These are phyloP conservation scores for Wallacemonas collosoma DNA, from an alignment of 208 protist species.

Conservation along the genomic window DNA sequence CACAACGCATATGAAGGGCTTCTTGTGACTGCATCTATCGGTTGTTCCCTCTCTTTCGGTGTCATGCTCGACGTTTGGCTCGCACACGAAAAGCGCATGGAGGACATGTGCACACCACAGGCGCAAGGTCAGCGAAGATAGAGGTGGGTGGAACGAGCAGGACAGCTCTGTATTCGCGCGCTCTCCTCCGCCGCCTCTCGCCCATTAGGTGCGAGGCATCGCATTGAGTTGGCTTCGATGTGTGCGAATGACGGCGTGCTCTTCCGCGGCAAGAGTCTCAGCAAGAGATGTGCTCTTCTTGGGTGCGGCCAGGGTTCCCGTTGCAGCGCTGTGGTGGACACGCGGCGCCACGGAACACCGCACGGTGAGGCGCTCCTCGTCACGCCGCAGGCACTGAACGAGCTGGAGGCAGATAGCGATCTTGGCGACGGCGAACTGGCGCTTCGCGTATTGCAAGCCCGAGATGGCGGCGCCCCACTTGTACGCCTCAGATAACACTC, in stretches of 20 bases:
- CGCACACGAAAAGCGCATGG: too few relatives aligned
- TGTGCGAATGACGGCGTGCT: slow-evolving; percentile 6
- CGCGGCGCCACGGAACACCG: neutral
- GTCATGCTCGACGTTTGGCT: too few relatives aligned
- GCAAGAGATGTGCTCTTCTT: neutral
- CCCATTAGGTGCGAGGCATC: slow-evolving; percentile 3
- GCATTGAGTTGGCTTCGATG: slow-evolving; percentile 8
- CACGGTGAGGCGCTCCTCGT: neutral
- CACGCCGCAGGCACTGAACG: slow-evolving; percentile 17
- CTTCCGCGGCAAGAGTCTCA: neutral
- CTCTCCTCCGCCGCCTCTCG: too few relatives aligned
- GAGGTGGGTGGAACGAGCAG: too few relatives aligned
- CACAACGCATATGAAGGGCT: too few relatives aligned
- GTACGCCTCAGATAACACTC: slow-evolving; percentile 29
- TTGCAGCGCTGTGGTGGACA: neutral
- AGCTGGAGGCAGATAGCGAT: slow-evolving; percentile 44
- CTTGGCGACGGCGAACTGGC: slow-evolving; percentile 42
- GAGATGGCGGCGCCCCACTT: slow-evolving; percentile 23
- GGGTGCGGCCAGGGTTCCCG: neutral
- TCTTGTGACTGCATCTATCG: too few relatives aligned
- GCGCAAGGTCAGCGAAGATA: too few relatives aligned
- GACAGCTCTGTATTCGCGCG: too few relatives aligned
- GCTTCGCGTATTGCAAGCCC: slow-evolving; percentile 30
- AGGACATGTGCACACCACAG: too few relatives aligned
- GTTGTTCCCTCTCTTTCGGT: too few relatives aligned